A percentile compares a stretch with the other conserved stretches of the same genome.
These are phyloP conservation scores for Shiraia sp. DNA, from an alignment of 2,329 filamentous ascomycete genomes.

Conservation along the genomic window DNA sequence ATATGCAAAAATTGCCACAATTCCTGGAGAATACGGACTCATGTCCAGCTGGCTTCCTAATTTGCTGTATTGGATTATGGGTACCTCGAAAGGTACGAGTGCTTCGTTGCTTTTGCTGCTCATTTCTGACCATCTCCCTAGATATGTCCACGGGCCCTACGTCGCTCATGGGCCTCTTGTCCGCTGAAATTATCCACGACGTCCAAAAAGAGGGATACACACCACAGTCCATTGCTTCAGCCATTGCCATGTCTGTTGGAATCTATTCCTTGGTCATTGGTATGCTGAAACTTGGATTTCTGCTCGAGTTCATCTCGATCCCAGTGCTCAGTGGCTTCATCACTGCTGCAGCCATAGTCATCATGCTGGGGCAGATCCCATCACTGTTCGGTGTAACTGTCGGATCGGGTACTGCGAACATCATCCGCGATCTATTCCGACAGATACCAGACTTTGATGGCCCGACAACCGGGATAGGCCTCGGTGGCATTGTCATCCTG, in stretches of 20 bases:
- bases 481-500: slow-evolving; percentile 61
- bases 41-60: slow-evolving; percentile 93
- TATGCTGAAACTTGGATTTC: slow-evolving; percentile 65
- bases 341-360: slow-evolving; percentile 67
- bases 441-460: slow-evolving; percentile 62
- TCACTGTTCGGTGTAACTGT: slow-evolving; percentile 61
- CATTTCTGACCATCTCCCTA: slow-evolving; percentile 40
- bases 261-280: slow-evolving; percentile 63
- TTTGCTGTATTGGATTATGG: slow-evolving; percentile 97
- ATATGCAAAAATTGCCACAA: slow-evolving; percentile 88
- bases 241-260: slow-evolving; percentile 66
- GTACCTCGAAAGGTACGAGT: slow-evolving; percentile 56
- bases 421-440: slow-evolving; percentile 63
- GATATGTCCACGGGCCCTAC: slow-evolving; percentile 71
- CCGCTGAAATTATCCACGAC: slow-evolving; percentile 62
- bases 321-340: slow-evolving; percentile 69
- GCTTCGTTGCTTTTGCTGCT: not conserved
- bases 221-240: slow-evolving; percentile 61
- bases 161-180: slow-evolving; percentile 66
- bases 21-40: slow-evolving; percentile 86
- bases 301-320: slow-evolving; percentile 68
- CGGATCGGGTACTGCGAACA: slow-evolving; percentile 57
- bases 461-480: slow-evolving; percentile 62
- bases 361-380: slow-evolving; percentile 66
- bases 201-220: slow-evolving; percentile 56